A percentile compares a stretch with the other conserved stretches of the same genome.
Conservation (phyloP, 768 basidiomycete genomes). For the Xerocomus spinulosus region DNA sequence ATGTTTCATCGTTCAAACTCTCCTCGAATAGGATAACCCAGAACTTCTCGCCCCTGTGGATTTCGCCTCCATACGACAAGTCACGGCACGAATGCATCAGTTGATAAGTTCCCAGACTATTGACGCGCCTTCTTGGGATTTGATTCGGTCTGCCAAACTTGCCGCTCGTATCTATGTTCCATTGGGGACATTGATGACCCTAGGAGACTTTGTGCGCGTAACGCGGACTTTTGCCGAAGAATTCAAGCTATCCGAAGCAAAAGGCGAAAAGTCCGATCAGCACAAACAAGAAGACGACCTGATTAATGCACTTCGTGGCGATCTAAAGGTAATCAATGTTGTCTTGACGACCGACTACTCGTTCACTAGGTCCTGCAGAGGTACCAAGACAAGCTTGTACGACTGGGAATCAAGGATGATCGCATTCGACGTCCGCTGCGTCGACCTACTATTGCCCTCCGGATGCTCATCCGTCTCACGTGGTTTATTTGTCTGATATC, state of each 20-base stretch:
- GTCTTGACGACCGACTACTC: not conserved
- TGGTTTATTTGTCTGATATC: constrained; percentile 61
- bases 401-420: constrained; percentile 78
- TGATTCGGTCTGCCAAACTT: constrained; percentile 69
- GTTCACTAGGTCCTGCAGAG: constrained; percentile 35
- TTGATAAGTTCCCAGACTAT: constrained; percentile 74
- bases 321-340: constrained; percentile 51
- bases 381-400: constrained; percentile 69
- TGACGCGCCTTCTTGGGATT: constrained; percentile 81
- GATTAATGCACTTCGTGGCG: constrained; percentile 37
- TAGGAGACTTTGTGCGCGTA: constrained; percentile 81
- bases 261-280: constrained; percentile 23
- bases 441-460: constrained; percentile 50
- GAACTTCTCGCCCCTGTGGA: constrained; percentile 67
- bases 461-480: constrained; percentile 59
- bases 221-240: constrained; percentile 71
- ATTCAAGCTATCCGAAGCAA: constrained; percentile 48
- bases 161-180: constrained; percentile 82
- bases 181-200: constrained; percentile 77
- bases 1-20: not conserved
- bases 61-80: constrained; percentile 51
- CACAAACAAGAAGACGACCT: constrained; percentile 25
- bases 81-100: constrained; percentile 61
- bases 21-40: constrained; percentile 50
- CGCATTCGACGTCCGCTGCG: constrained; percentile 66